A percentile compares a stretch with the other conserved stretches of the same genome.
phyloP scores from a whole-genome alignment of 2,329 filamentous ascomycete genomes.

The Colletotrichum sublineola region DNA sequence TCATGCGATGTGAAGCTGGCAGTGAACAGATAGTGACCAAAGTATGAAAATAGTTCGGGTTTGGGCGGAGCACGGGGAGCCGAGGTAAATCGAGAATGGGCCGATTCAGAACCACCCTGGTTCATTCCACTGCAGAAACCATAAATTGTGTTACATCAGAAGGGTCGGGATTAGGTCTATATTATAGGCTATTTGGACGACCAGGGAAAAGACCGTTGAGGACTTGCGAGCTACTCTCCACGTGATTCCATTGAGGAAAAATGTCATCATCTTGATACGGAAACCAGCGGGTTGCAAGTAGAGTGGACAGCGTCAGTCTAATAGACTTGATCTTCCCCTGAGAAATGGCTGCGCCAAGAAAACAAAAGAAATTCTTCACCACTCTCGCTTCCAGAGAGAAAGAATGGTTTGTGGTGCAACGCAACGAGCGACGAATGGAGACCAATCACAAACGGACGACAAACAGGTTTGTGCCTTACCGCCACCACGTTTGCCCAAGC shows the following conservation, averaged over 20 bases:
- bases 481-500: neutral
- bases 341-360: neutral
- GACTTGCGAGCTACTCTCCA: neutral
- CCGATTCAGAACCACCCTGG: too few relatives aligned
- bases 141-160: neutral
- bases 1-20: neutral
- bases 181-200: too few relatives aligned
- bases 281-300: neutral
- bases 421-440: neutral
- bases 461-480: neutral
- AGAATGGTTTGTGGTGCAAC: neutral
- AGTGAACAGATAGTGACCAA: neutral
- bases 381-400: neutral
- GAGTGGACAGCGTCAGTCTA: neutral
- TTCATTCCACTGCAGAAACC: neutral
- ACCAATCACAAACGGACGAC: neutral
- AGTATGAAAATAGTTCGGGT: too few relatives aligned
- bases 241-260: neutral
- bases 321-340: neutral
- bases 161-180: neutral
- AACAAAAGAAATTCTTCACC: too few relatives aligned
- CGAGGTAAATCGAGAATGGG: neutral
- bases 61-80: too few relatives aligned
- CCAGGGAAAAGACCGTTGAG: neutral
- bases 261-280: neutral